A percentile compares a stretch with the other conserved stretches of the same genome.
These are phyloP conservation scores for Letharia columbiana DNA, from an alignment of 495 filamentous ascomycete species.

Conservation along the genomic window DNA sequence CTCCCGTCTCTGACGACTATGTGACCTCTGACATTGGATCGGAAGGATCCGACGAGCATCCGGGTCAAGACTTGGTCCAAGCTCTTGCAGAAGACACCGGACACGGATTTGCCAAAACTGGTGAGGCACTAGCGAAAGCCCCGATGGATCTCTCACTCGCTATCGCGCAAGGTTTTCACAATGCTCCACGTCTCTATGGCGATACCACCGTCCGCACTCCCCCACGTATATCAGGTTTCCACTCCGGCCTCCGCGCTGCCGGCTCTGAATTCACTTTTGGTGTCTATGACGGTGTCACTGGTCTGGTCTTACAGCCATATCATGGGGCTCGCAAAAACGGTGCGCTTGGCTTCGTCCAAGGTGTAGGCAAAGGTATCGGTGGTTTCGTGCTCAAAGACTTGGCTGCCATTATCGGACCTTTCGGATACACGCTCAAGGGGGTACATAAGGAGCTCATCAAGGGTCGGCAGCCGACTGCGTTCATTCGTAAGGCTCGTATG, in stretches of 20 bases:
- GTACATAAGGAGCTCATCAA: conserved; percentile 38
- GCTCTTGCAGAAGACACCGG: conserved; percentile 39
- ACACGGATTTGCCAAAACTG: conserved; percentile 39
- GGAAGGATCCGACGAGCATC: conserved; percentile 23
- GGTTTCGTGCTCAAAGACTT: conserved; percentile 65
- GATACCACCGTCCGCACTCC: conserved; percentile 42
- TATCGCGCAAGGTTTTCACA: conserved; percentile 73
- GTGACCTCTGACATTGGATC: conserved; percentile 18
- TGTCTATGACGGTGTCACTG: conserved; percentile 65
- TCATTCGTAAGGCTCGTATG: conserved; percentile 42
- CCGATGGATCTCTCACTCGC: conserved; percentile 62
- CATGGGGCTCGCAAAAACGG: conserved; percentile 54
- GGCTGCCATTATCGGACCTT: conserved; percentile 52
- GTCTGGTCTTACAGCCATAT: conserved; percentile 57
- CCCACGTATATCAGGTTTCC: conserved; percentile 55
- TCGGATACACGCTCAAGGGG: conserved; percentile 60
- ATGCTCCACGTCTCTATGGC: conserved; percentile 71
- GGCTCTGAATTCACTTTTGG: conserved; percentile 60
- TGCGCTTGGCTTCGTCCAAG: conserved; percentile 51
- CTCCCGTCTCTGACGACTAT: conserved; percentile 7
- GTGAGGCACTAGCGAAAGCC: conserved; percentile 36
- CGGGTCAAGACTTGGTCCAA: conserved; percentile 29
- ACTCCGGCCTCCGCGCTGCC: conserved; percentile 58
- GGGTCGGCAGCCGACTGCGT: conserved; percentile 37
- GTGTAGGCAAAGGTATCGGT: conserved; percentile 65